These are phyloP conservation scores for Geranomyces variabilis DNA, from an alignment of 192 early-diverging fungal genomes.

Conservation along the genomic window DNA sequence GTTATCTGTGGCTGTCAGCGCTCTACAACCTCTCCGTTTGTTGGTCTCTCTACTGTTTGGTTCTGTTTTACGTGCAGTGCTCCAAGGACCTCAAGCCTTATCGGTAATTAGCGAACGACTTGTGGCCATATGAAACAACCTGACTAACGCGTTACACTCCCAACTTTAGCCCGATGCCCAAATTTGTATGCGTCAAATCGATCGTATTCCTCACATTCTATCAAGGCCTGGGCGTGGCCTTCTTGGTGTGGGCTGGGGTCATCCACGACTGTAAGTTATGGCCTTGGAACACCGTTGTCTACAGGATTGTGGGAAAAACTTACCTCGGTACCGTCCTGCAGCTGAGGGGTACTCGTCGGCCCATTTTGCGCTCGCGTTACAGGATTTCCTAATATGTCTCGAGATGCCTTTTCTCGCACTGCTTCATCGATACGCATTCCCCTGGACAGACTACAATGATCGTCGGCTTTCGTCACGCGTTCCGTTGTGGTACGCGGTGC, in stretches of 20 bases:
- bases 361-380: slow-evolving; percentile 78
- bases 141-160: too few species aligned
- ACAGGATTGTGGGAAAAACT: not conserved
- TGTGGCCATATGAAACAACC: not conserved
- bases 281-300: not conserved
- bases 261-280: slow-evolving; percentile 67
- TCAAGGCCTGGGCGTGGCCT: slow-evolving; percentile 82
- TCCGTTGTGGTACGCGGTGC: slow-evolving; percentile 74
- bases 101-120: slow-evolving; percentile 21
- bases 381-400: slow-evolving; percentile 89
- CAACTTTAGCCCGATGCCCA: slow-evolving; percentile 76
- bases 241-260: slow-evolving; percentile 74
- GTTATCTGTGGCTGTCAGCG: slow-evolving; percentile 81
- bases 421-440: slow-evolving; percentile 73
- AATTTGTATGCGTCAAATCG: slow-evolving; percentile 92
- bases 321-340: slow-evolving; percentile 13
- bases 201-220: slow-evolving; percentile 95
- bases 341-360: slow-evolving; percentile 56
- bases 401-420: slow-evolving; percentile 85
- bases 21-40: slow-evolving; percentile 90
- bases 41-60: slow-evolving; percentile 81
- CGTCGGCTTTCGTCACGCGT: slow-evolving; percentile 68
- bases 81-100: slow-evolving; percentile 36
- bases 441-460: slow-evolving; percentile 84
- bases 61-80: slow-evolving; percentile 72